Evolutionary conservation across 2,329 filamentous ascomycete species (phyloP).

Genomic region (Pseudogymnoascus sp.): DNA sequence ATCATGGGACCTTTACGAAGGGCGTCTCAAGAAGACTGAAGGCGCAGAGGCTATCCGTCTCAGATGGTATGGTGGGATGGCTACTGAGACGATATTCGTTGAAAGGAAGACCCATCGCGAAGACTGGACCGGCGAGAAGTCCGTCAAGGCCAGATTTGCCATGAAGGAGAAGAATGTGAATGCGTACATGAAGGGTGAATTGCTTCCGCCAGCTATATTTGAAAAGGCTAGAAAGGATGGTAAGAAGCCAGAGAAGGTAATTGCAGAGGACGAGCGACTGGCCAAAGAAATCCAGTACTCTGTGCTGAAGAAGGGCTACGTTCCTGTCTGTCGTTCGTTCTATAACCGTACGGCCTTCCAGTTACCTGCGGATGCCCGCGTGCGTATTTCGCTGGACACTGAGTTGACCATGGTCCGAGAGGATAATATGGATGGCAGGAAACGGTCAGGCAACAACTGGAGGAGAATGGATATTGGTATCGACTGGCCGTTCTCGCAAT

Average conservation of each 20-base stretch:
- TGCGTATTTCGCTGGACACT: constrained; percentile 93
- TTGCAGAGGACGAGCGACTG: constrained; percentile 81
- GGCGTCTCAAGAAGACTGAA: constrained; percentile 93
- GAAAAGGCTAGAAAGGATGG: constrained; percentile 93
- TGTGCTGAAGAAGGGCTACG: constrained; percentile 75
- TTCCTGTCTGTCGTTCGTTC: constrained; percentile 88
- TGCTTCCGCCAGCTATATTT: constrained; percentile 82
- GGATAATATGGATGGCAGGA: constrained; percentile 79
- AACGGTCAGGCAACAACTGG: constrained; percentile 81
- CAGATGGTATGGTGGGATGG: constrained; percentile 96
- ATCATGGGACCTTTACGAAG: constrained; percentile 89
- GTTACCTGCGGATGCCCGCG: constrained; percentile 87
- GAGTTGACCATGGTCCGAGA: constrained; percentile 93
- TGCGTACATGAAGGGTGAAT: constrained; percentile 72
- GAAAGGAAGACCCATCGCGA: constrained; percentile 97
- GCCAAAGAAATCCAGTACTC: constrained; percentile 92
- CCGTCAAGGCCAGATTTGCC: constrained; percentile 91
- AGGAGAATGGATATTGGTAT: constrained; percentile 95
- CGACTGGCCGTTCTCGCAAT: constrained; percentile 85
- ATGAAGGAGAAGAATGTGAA: constrained; percentile 98
- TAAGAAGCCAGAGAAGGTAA: constrained; percentile 87
- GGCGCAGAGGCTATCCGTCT: constrained; percentile 94
- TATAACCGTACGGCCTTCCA: constrained; percentile 98
- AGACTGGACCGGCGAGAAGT: constrained; percentile 98
- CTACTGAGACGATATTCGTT: constrained; percentile 88